Percentiles rank a stretch among this genome's conserved stretches.
phyloP scores from a whole-genome alignment of 2,329 filamentous ascomycete species.

The Tolypocladium nubicola region DNA sequence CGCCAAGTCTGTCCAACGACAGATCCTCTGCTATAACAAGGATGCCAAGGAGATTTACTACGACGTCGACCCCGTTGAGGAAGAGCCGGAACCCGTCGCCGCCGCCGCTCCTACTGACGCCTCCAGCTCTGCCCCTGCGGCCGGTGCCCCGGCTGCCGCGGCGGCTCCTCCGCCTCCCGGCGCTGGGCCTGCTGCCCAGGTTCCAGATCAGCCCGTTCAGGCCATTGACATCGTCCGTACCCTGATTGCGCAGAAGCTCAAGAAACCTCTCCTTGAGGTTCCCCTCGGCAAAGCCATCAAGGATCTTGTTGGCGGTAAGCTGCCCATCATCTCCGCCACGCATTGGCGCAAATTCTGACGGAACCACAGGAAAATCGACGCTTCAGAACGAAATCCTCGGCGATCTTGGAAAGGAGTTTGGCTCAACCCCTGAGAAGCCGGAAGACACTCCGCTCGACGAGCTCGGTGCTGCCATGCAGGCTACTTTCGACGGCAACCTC shows the following conservation, averaged over 20 bases:
- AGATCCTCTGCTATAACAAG: slow-evolving; percentile 99
- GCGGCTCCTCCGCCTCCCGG: slow-evolving; percentile 53
- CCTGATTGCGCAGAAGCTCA: slow-evolving; percentile 92
- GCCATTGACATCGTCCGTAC: slow-evolving; percentile 84
- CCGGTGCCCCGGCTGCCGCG: slow-evolving; percentile 44
- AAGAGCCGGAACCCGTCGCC: slow-evolving; percentile 62
- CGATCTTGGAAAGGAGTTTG: slow-evolving; percentile 96
- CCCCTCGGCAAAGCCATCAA: slow-evolving; percentile 96
- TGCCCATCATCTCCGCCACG: background rate
- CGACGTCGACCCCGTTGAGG: slow-evolving; percentile 88
- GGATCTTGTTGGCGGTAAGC: slow-evolving; percentile 87
- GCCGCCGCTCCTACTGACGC: slow-evolving; percentile 39
- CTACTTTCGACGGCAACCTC: slow-evolving; percentile 96
- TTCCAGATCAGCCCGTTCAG: slow-evolving; percentile 77
- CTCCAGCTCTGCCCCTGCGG: slow-evolving; percentile 40
- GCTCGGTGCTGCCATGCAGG: slow-evolving; percentile 88
- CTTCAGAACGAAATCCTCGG: slow-evolving; percentile 98
- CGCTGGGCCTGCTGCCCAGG: slow-evolving; percentile 75
- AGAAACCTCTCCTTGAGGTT: slow-evolving; percentile 83
- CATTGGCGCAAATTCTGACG: background rate
- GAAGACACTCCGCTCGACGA: slow-evolving; percentile 97
- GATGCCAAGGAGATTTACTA: slow-evolving; percentile 99
- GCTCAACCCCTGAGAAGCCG: slow-evolving; percentile 94
- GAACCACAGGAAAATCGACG: slow-evolving; percentile 75
- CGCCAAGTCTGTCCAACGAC: slow-evolving; percentile 87